Evolutionary conservation across 768 basidiomycete species (phyloP), one percentile per base, ranked within the genome.

Genomic region (Hygrophorus russula): DNA sequence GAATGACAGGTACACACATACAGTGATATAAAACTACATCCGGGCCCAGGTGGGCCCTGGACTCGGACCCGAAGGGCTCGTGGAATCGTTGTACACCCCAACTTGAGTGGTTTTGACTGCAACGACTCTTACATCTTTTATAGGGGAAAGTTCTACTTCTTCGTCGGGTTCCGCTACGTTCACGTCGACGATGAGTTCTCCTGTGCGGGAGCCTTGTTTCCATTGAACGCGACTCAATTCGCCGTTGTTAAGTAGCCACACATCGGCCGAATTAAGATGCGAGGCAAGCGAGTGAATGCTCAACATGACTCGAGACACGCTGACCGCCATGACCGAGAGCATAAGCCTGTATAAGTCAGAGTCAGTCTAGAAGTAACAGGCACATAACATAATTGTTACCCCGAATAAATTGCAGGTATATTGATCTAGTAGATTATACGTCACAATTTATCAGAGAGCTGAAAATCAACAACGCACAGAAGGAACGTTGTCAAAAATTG

Each of bases 161-260:
- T 53, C 47, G 10, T 56, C 51, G 27, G 42, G 48, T 17, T 49
- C 52, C 17, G 39, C 42, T 2, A 44, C 39, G 18, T 41, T 27
- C 10, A 52, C 49, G 18, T 64, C 64, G 5, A 65, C 56, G 37
- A 64, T 57, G 14, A 70, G 54, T 45, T 69, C 69, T 11, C 66
- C 62, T 33, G 63, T 62, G 20, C 49, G 58, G 6, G 49, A 48
- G 6, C 67, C 69, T 9, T 20, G 53, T 18, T 56, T 59, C 63
- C 66, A 69, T 1, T 51, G 58, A 2, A 72, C 61, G 18, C 70
- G 66, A 32, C 62, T 65, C 18, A 73, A 58, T 53, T 73, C 69
- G 5, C 65, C 61, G 46, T 67, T 62, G 50, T 59, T 70, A 17
- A 73, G 59, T 6, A 71, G 54, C 68, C 65, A 70, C 9, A 60